Conservation (phyloP, 2,329 filamentous ascomycete species). For the Alternaria arbusti region DNA sequence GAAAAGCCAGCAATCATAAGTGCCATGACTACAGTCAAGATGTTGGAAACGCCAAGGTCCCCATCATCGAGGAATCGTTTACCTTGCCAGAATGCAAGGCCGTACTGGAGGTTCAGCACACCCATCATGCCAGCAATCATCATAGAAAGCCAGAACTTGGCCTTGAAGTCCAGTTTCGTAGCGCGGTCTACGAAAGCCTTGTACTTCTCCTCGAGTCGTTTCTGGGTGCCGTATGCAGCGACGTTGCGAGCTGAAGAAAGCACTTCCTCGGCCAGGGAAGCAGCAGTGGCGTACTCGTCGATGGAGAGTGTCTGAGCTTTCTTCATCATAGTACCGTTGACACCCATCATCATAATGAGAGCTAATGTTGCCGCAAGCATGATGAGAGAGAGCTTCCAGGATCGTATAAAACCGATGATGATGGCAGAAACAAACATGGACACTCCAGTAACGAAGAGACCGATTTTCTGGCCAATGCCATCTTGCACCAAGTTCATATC, state of each 20-base stretch:
- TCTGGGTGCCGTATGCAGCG: conserved; percentile 90
- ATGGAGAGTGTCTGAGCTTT: conserved; percentile 76
- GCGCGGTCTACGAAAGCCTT: conserved; percentile 75
- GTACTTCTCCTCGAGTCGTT: conserved; percentile 87
- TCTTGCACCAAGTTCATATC: conserved; percentile 96
- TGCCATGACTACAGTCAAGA: conserved; percentile 86
- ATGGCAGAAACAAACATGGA: conserved; percentile 80
- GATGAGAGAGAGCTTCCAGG: conserved; percentile 92
- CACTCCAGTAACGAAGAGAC: conserved; percentile 41
- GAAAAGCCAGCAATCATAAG: conserved; percentile 94
- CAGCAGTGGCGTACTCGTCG: conserved; percentile 80
- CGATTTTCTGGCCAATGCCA: conserved; percentile 66
- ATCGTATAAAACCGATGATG: conserved; percentile 88
- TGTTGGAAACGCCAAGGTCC: conserved; percentile 69
- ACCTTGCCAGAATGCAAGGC: conserved; percentile 56
- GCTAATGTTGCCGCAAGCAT: conserved; percentile 80
- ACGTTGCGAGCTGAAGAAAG: conserved; percentile 92
- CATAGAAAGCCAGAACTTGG: conserved; percentile 73
- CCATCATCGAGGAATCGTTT: conserved; percentile 61
- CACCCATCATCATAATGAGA: conserved; percentile 77
- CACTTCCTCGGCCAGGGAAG: conserved; percentile 91
- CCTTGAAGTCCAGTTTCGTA: conserved; percentile 76
- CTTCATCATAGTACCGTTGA: conserved; percentile 75
- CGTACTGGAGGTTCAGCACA: conserved; percentile 77
- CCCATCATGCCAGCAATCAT: conserved; percentile 88